phyloP scores from a whole-genome alignment of 176 grass and related monocot species.

The Avena sativa region DNA sequence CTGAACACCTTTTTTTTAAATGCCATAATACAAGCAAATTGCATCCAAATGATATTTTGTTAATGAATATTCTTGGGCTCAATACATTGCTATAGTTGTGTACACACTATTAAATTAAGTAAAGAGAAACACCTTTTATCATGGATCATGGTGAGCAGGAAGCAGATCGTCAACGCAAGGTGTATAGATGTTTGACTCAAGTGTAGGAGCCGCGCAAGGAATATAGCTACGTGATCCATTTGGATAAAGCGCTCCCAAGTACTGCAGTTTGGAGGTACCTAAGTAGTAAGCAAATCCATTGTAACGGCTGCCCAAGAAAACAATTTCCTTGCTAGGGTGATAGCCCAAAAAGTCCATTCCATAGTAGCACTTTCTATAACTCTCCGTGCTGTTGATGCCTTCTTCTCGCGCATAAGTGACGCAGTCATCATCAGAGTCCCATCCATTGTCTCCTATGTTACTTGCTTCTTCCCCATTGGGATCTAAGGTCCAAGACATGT shows the following conservation, averaged over 20 bases:
- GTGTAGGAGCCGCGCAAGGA: neutral
- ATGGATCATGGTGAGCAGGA: neutral
- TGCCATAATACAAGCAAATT: no score
- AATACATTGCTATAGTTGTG: neutral
- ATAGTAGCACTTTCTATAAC: neutral
- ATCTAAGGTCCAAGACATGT: neutral
- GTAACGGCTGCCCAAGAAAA: neutral
- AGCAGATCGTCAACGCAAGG: neutral
- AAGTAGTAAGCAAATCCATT: slow-evolving; percentile 32
- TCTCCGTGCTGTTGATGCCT: neutral
- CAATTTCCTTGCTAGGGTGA: slow-evolving; percentile 21
- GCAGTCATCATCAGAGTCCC: slow-evolving; percentile 23
- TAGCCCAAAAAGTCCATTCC: neutral
- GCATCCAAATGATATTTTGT: neutral
- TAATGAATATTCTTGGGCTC: neutral
- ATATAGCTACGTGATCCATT: no score
- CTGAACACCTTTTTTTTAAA: no score
- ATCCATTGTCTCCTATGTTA: neutral
- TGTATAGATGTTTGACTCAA: neutral
- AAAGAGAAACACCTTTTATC: neutral
- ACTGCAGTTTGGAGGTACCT: slow-evolving; percentile 2
- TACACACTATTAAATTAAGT: neutral
- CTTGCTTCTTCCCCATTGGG: neutral
- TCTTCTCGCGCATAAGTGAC: neutral
- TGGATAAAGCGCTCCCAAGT: neutral